Percentiles rank a stretch among this genome's conserved stretches.
These are phyloP conservation scores for Colletotrichum musae DNA, from an alignment of 2,329 filamentous ascomycete species.

Conservation along the genomic window DNA sequence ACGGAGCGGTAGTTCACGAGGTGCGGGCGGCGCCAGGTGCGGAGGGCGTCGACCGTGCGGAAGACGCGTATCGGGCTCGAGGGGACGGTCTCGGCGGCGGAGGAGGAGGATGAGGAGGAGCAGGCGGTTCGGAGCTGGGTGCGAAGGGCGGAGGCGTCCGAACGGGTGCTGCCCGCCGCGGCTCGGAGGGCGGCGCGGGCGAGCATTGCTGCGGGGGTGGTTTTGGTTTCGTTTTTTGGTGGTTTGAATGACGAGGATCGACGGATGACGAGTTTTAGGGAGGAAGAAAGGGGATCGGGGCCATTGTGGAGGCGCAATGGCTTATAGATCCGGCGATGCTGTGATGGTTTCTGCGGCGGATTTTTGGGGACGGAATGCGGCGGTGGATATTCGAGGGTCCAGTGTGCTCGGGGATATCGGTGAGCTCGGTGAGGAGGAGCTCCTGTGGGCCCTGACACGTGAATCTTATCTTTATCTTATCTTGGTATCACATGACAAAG, in stretches of 20 bases:
- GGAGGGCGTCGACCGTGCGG: slow-evolving; percentile 80
- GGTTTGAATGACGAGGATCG: background rate
- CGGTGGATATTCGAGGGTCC: slow-evolving; percentile 24
- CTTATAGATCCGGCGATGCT: slow-evolving; percentile 44
- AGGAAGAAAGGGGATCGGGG: slow-evolving; percentile 39
- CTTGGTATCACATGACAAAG: accelerated
- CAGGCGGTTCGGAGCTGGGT: slow-evolving; percentile 42
- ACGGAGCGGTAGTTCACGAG: slow-evolving; percentile 78
- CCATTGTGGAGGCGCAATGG: slow-evolving; percentile 53
- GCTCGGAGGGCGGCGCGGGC: slow-evolving; percentile 40
- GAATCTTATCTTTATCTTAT: slow-evolving; percentile 2
- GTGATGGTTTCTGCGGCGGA: slow-evolving; percentile 66
- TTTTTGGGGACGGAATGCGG: slow-evolving; percentile 55
- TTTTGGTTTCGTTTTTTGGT: background rate
- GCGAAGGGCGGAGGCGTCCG: slow-evolving; percentile 23
- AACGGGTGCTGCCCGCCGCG: slow-evolving; percentile 16
- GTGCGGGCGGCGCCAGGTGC: slow-evolving; percentile 77
- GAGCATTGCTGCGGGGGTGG: slow-evolving; percentile 26
- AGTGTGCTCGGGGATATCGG: slow-evolving; percentile 33
- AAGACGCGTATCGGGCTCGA: slow-evolving; percentile 78
- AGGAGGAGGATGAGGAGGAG: slow-evolving; percentile 43
- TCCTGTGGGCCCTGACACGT: slow-evolving; percentile 14
- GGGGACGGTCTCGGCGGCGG: slow-evolving; percentile 63
- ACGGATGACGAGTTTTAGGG: slow-evolving; percentile 18
- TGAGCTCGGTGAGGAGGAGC: slow-evolving; percentile 38